Conservation (phyloP, 208 protist species). For the Crithidia acanthocephali region DNA sequence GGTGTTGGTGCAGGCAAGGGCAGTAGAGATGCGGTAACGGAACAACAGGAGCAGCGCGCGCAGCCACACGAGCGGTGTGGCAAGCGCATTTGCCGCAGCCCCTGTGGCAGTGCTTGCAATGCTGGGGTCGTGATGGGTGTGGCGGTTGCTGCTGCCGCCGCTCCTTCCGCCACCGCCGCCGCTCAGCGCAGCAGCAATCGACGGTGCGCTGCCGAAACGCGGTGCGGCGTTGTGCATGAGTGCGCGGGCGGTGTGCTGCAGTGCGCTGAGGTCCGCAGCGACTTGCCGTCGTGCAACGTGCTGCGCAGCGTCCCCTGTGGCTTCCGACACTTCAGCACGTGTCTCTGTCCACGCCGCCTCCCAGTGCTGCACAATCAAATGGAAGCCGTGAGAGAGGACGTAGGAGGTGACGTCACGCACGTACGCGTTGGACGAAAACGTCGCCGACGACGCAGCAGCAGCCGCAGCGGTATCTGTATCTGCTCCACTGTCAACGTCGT, state of each 20-base stretch:
- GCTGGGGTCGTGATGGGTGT: too few relatives aligned
- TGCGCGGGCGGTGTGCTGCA: slow-evolving; percentile 19
- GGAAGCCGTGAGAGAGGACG: slow-evolving; percentile 23
- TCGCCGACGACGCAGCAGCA: not conserved
- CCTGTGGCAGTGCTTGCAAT: not conserved
- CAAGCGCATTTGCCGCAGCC: not conserved
- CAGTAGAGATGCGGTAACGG: slow-evolving; percentile 21
- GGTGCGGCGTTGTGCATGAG: slow-evolving; percentile 3
- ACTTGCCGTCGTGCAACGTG: not conserved
- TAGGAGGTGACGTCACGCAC: slow-evolving; percentile 29
- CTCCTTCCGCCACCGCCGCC: not conserved
- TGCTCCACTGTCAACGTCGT: not conserved
- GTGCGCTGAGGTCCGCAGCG: slow-evolving; percentile 6
- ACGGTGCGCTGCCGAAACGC: slow-evolving; percentile 15
- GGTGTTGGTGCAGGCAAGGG: not conserved
- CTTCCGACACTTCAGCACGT: not conserved
- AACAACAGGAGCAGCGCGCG: slow-evolving; percentile 27
- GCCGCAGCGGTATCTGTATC: not conserved
- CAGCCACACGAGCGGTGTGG: slow-evolving; percentile 26
- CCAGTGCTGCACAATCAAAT: slow-evolving; percentile 35
- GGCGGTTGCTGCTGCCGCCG: too few relatives aligned
- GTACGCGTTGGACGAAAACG: slow-evolving; percentile 7
- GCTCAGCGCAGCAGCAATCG: slow-evolving; percentile 18
- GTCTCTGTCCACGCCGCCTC: not conserved
- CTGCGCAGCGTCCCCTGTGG: not conserved